These are phyloP conservation scores for Angophora floribunda DNA, from an alignment of 345 rosid species.

Conservation along the genomic window DNA sequence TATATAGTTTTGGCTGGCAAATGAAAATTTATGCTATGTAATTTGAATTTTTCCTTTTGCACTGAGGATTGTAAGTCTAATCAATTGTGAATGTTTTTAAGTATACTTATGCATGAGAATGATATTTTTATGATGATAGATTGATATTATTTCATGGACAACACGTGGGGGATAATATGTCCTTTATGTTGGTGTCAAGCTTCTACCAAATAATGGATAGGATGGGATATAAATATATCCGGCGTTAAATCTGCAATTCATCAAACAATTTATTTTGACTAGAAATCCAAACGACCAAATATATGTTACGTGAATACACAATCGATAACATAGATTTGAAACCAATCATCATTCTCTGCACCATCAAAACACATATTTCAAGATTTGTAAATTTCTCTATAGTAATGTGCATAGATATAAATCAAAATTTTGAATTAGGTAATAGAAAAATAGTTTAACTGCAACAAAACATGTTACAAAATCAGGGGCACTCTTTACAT, in stretches of 20 bases:
- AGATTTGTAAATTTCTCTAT: neutral
- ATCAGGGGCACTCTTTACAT: neutral
- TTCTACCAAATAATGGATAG: neutral
- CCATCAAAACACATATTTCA: neutral
- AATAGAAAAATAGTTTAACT: no score
- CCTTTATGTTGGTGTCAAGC: neutral
- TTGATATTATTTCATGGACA: neutral
- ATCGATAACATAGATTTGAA: neutral
- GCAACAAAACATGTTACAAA: neutral
- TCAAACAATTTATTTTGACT: no score
- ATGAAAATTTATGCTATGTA: neutral
- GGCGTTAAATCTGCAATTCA: no score
- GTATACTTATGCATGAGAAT: neutral
- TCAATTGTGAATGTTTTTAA: neutral
- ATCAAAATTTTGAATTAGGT: neutral
- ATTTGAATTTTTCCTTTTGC: neutral
- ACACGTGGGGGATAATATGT: rapidly evolving
- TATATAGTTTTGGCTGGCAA: neutral
- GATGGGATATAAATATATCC: no score
- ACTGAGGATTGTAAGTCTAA: neutral
- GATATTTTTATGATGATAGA: neutral
- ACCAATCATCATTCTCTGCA: neutral
- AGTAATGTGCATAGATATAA: neutral
- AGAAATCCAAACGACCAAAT: rapidly evolving
- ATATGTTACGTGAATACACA: neutral